Evolutionary conservation across 257 asterid genomes (phyloP).

Genomic region (Leptodermis oblonga): DNA sequence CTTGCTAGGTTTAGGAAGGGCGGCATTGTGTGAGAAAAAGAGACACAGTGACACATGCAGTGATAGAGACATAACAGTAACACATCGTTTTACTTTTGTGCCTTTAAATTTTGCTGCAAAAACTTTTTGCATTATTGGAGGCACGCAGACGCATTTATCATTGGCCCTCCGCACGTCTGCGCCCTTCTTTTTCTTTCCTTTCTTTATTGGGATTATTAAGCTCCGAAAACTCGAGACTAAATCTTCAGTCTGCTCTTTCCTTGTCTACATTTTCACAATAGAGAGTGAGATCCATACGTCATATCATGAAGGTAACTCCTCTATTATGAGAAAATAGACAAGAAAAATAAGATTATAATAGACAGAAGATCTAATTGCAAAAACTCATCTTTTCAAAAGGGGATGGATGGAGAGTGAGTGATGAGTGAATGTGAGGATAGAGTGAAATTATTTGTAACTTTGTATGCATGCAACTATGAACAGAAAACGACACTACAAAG

Average conservation of each 20-base stretch:
- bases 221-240: no score
- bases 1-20: no score
- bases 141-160: constrained; percentile 48
- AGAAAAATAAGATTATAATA: no score
- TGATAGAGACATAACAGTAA: constrained; percentile 21
- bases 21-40: no score
- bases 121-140: constrained; percentile 34
- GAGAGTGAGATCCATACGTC: no score
- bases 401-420: neutral
- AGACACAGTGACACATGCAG: constrained; percentile 14
- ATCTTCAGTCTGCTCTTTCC: no score
- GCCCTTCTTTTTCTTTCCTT: constrained; percentile 4
- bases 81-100: constrained; percentile 1
- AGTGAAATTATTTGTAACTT: no score
- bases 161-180: constrained; percentile 36
- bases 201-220: constrained; percentile 7
- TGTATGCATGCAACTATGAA: neutral
- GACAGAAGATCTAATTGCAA: no score
- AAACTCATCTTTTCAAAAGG: neutral
- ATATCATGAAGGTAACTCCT: no score
- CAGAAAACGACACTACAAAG: constrained; percentile 41
- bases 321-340: no score
- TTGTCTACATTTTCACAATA: no score
- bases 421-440: constrained; percentile 4
- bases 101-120: constrained; percentile 21